Evolutionary conservation across 495 filamentous ascomycete species (phyloP), one percentile per base, ranked within the genome.

Genomic region (Aspergillus cristatus): DNA sequence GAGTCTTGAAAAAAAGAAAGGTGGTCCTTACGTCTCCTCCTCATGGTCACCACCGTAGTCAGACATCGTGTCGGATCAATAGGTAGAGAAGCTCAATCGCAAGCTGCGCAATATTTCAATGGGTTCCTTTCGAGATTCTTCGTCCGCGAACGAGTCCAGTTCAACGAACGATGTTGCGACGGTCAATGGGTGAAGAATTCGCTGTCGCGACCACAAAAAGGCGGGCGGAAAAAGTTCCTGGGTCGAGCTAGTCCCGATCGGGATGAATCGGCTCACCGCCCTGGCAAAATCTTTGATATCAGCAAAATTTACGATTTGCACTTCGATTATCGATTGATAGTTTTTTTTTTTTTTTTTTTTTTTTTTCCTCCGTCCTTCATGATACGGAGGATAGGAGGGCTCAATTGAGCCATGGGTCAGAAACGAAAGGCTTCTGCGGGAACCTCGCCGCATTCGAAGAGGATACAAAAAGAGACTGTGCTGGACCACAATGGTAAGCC

Each of bases 11-110:
- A 8, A 8, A 24, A 37, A 15, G 33, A 47, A 38, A 35, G 41
- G 32, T 43, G 42, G 41, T 36, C 40, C 54, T 59, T 62, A 67
- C 62, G 41, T 62, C 42, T 78, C 80, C 45, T 75, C 74, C 45
- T 70, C 79, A 33, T 74, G 72, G 50, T 83, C 74, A 41, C 78
- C 81, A 37, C 79, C 87, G 64, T 80, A 86, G 67, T 94, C 87
- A 55, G 86, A 93, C 87, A 94, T 94, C 24, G 46, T 75, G 62
- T 22, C 41, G 31, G 40, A 25, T 47, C 12, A 45, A 39, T 24
- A 4, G 8, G n/a, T n/a, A 24, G 20, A 24, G 8, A 24, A 24
- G 4, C 20, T 24, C 20, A 24, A 24, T 24, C 20, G 20, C 20
- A 32, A 34, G 38, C 16, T 17, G 14, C 11, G 7, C 30, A 14